These are phyloP conservation scores for Pseudogymnoascus sp. DNA, from an alignment of 2,329 filamentous ascomycete species.

Conservation along the genomic window DNA sequence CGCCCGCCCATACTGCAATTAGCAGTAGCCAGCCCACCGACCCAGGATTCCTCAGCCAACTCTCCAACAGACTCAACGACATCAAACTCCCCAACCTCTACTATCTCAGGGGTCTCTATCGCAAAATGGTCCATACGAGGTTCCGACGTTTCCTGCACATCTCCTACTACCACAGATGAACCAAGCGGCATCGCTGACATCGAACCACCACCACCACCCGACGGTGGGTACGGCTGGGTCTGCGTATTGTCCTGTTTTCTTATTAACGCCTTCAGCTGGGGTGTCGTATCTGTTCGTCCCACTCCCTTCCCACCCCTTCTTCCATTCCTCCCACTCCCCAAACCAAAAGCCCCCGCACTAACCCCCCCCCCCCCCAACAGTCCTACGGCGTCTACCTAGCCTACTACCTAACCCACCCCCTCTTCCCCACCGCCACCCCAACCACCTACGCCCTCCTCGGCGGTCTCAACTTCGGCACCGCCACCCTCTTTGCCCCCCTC, in stretches of 20 bases:
- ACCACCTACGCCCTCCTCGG: constrained; percentile 53
- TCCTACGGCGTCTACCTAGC: constrained; percentile 49
- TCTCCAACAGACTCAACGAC: not conserved
- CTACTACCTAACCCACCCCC: constrained; percentile 42
- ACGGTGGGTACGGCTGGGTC: constrained; percentile 40
- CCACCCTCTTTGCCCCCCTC: constrained; percentile 43
- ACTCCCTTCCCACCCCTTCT: no score
- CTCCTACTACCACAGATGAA: constrained; percentile 12
- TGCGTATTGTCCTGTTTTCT: constrained; percentile 17
- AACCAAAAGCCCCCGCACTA: constrained; percentile 9
- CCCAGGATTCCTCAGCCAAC: not conserved
- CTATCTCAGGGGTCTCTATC: not conserved
- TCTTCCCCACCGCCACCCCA: constrained; percentile 41
- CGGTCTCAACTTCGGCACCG: constrained; percentile 40
- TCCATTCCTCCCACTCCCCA: not conserved
- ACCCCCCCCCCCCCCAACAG: constrained; percentile 14
- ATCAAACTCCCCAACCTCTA: not conserved
- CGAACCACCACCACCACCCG: constrained; percentile 32
- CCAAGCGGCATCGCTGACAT: not conserved
- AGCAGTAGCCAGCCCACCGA: not conserved
- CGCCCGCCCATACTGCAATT: not conserved
- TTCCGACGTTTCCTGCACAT: not conserved
- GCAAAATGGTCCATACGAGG: not conserved
- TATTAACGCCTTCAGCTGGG: constrained; percentile 25
- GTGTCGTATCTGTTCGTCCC: constrained; percentile 30